phyloP scores from a whole-genome alignment of 805 yeast genomes.

The Candida germanica region DNA sequence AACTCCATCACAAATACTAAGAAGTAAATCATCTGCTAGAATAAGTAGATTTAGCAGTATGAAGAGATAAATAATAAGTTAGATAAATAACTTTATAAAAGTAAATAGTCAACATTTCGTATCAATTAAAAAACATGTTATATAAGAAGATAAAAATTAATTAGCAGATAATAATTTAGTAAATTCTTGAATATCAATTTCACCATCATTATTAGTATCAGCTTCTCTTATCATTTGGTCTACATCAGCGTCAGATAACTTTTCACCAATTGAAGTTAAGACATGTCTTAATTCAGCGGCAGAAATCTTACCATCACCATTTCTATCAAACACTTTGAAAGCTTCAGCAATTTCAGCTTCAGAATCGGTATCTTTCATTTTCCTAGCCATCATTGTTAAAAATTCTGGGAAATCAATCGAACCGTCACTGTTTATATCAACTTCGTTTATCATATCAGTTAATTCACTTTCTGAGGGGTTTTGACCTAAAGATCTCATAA shows the following conservation, averaged over 20 bases:
- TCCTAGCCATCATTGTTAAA: slow-evolving; percentile 48
- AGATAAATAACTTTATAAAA: background rate
- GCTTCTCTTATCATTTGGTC: slow-evolving; percentile 97
- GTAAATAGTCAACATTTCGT: background rate
- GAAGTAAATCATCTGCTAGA: slow-evolving; percentile 13
- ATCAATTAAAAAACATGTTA: slow-evolving; percentile 1
- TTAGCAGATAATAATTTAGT: slow-evolving; percentile 82
- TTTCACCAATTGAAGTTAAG: slow-evolving; percentile 95
- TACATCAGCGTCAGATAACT: slow-evolving; percentile 93
- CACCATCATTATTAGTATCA: slow-evolving; percentile 93
- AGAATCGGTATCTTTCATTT: slow-evolving; percentile 93
- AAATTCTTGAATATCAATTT: slow-evolving; percentile 94
- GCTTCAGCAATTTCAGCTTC: slow-evolving; percentile 98
- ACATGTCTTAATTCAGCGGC: slow-evolving; percentile 97
- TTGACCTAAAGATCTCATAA: slow-evolving; percentile 98
- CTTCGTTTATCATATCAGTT: slow-evolving; percentile 95
- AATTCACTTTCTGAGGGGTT: slow-evolving; percentile 96
- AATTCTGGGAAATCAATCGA: slow-evolving; percentile 48
- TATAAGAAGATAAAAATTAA: slow-evolving; percentile 26
- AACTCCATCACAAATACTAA: slow-evolving; percentile 14
- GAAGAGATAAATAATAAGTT: slow-evolving; percentile 11
- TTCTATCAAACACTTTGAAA: slow-evolving; percentile 93
- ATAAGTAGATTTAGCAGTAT: slow-evolving; percentile 18
- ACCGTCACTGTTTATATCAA: slow-evolving; percentile 93
- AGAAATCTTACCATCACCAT: slow-evolving; percentile 95